Base-by-base conservation (phyloP, 2,329 filamentous ascomycete genomes). In the Fusarium multiceps region DNA sequence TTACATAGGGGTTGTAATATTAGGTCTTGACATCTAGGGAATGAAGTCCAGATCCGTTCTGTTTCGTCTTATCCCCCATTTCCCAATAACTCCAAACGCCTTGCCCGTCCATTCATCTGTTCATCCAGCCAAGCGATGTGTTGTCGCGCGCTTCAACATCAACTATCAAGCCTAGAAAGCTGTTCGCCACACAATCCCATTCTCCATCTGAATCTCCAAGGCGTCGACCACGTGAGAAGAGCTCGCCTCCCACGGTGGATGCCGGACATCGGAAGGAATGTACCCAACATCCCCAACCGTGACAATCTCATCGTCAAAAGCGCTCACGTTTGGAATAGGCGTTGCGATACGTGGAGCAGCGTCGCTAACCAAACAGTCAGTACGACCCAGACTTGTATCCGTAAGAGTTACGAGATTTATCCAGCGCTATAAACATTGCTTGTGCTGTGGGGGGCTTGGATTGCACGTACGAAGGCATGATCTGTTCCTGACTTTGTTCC, bases 1-100 rank as follows among this genome's bases (percentile, higher is more conserved):
- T 63, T 21, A 42, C 27, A 46, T 45, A 32, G 25, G 37, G 45
- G 30, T 57, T 69, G 66, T 69, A 69, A 69, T 69, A 69, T 40
- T 40, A 69, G 23, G 34, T 32, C n/a, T 37, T 37, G 34, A 37
- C 18, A 37, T 37, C 34, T 37, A 37, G 18, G 34, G 34, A 37
- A 37, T 6, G 0, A n/a, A 37, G 34, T n/a, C 34, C 7, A 37
- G 18, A 37, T 37, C 6, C 6, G 10, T 37, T 37, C 18, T 37
- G 34, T 37, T 37, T 37, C 34, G 34, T 7, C 34, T n/a, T 37
- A 6, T 37, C 34, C 10, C 16, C 18, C 18, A n/a, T 37, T n/a
- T 37, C 18, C 25, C 27, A 18, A n/a, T 47, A n/a, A 37, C 18
- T n/a, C 34, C 34, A n/a, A 37, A 11, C 34, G 18, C 34, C 18